Conservation (phyloP, 768 basidiomycete species). For the Boletus patriciae region DNA sequence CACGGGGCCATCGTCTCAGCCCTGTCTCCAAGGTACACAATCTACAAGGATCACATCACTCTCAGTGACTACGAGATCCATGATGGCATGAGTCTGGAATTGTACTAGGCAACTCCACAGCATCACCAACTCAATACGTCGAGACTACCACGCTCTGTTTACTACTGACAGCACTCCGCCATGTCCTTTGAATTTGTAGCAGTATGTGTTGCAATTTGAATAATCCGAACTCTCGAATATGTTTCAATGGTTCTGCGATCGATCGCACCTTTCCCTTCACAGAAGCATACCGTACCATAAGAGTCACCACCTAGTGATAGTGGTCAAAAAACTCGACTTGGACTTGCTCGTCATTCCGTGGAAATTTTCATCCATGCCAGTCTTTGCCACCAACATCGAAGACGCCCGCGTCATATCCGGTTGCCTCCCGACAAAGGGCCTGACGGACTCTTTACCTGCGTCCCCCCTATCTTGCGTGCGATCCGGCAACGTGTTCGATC, state of each 20-base stretch:
- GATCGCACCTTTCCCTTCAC: not conserved
- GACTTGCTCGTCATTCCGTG: conserved; percentile 14
- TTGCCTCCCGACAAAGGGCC: conserved; percentile 27
- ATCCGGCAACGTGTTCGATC: conserved; percentile 37
- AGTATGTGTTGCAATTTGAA: conserved; percentile 8
- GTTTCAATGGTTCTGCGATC: not conserved
- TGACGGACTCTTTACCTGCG: conserved; percentile 14
- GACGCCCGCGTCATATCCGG: conserved; percentile 19
- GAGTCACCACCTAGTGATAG: not conserved
- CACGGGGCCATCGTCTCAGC: not conserved
- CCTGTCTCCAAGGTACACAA: conserved; percentile 69
- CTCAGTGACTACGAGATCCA: conserved; percentile 90
- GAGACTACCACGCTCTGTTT: not conserved
- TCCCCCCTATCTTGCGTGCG: conserved; percentile 46
- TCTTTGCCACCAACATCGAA: conserved; percentile 17
- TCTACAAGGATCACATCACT: conserved; percentile 95
- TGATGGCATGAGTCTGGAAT: conserved; percentile 91
- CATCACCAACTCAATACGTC: conserved; percentile 1
- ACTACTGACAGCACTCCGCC: not conserved
- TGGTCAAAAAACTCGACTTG: conserved; percentile 18
- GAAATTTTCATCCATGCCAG: conserved; percentile 1
- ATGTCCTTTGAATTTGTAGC: conserved; percentile 16
- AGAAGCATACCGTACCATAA: not conserved
- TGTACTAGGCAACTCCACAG: conserved; percentile 55
- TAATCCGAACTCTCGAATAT: not conserved